These are phyloP conservation scores for Hymenoscyphus repandus DNA, from an alignment of 2,329 filamentous ascomycete species.

Conservation along the genomic window DNA sequence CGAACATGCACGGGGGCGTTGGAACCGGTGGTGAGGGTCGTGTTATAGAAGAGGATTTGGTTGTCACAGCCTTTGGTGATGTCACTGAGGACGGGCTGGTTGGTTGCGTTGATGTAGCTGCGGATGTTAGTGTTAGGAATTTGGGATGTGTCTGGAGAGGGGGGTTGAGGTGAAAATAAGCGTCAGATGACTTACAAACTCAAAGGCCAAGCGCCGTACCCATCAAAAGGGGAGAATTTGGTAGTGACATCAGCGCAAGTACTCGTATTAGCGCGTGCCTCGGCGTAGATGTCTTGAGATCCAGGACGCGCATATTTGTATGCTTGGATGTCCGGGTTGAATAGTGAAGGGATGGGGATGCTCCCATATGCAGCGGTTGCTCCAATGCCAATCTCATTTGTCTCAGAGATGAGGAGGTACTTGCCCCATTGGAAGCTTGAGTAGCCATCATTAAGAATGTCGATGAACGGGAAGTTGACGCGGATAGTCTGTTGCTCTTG, in stretches of 20 bases:
- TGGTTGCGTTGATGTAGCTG: slow-evolving; percentile 42
- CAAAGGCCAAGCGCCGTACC: slow-evolving; percentile 1
- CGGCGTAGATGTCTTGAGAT: background rate
- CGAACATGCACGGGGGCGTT: slow-evolving; percentile 32
- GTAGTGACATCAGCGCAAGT: slow-evolving; percentile 1
- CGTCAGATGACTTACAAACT: slow-evolving; percentile 15
- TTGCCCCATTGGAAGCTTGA: slow-evolving; percentile 47
- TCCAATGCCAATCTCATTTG: background rate
- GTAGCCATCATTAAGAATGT: slow-evolving; percentile 44
- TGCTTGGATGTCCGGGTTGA: slow-evolving; percentile 1
- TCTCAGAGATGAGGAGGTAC: slow-evolving; percentile 38
- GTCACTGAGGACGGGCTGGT: slow-evolving; percentile 45
- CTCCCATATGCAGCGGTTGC: slow-evolving; percentile 1
- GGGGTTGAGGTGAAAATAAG: too few relatives aligned
- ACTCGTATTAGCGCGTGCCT: background rate
- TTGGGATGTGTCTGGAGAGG: too few relatives aligned
- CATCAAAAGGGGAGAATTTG: background rate
- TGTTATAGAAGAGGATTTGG: slow-evolving; percentile 42
- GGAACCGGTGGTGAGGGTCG: slow-evolving; percentile 34
- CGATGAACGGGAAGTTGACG: slow-evolving; percentile 52
- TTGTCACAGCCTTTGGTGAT: slow-evolving; percentile 37
- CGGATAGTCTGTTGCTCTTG: slow-evolving; percentile 37
- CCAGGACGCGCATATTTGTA: background rate
- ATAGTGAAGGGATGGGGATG: slow-evolving; percentile 1
- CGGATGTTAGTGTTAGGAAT: slow-evolving; percentile 22